Evolutionary conservation across 805 yeast species (phyloP).

Genomic region (Ogataea trehalophila): DNA sequence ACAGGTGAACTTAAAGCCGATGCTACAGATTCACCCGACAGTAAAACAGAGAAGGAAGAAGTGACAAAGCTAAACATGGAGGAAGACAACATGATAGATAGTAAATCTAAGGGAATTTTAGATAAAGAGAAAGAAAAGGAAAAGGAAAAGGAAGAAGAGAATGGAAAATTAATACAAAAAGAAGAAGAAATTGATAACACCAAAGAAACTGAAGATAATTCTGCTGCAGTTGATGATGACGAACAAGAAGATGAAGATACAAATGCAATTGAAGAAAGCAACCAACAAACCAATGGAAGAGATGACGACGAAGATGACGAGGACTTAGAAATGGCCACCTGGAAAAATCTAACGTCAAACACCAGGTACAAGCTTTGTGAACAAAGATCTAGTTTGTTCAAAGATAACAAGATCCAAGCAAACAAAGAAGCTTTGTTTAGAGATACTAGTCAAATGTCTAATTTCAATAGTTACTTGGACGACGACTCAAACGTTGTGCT

Average conservation of each 20-base stretch:
- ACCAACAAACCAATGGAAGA: slow-evolving; percentile 12
- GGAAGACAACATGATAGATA: not conserved
- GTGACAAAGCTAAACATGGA: not conserved
- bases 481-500: slow-evolving; percentile 30
- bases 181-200: slow-evolving; percentile 4
- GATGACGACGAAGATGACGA: slow-evolving; percentile 50
- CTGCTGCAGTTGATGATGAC: slow-evolving; percentile 13
- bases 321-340: slow-evolving; percentile 73
- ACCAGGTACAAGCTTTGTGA: slow-evolving; percentile 72
- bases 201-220: slow-evolving; percentile 17
- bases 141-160: not conserved
- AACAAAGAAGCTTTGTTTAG: slow-evolving; percentile 70
- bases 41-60: not conserved
- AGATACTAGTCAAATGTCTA: slow-evolving; percentile 62
- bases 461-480: slow-evolving; percentile 44
- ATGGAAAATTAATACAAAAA: too few species aligned
- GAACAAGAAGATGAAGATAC: slow-evolving; percentile 43
- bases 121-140: not conserved
- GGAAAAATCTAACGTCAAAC: slow-evolving; percentile 81
- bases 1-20: too few species aligned
- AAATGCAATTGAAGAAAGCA: slow-evolving; percentile 32
- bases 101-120: not conserved
- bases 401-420: slow-evolving; percentile 49
- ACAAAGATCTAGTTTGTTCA: slow-evolving; percentile 63
- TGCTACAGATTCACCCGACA: too few species aligned